Evolutionary conservation across 2,329 filamentous ascomycete species (phyloP), one percentile per base, ranked within the genome.

Genomic region (Pseudohalonectria lignicola): DNA sequence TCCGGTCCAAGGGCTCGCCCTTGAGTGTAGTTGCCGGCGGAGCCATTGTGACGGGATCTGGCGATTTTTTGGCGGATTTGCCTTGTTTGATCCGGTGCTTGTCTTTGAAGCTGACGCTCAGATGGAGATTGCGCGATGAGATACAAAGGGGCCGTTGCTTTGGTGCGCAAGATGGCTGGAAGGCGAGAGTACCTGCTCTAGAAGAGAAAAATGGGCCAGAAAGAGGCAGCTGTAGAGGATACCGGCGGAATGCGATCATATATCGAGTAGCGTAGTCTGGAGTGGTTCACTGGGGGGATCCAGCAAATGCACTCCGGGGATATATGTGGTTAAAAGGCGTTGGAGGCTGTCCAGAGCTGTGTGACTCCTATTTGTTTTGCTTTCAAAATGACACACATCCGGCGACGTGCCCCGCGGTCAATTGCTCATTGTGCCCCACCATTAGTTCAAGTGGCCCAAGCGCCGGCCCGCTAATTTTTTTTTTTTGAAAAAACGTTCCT

Each of bases 1-100:
- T 66, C 54, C 86, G 79, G 63, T 96, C 87, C 52, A 98, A 81
- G 63, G 85, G 79, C 69, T 94, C 80, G 52, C 90, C 92, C 64
- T 83, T 88, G 56, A 86, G 78, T 43, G 87, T 94, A 48, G 84
- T 92, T 25, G 69, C 68, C 40, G 64, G 59, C 41, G 67, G 60
- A 36, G 66, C 60, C 70, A 73, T 75, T 37, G 53, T 54, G 44
- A 17, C n/a, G 8, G 23, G 30, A n/a, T 43, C 18, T 32, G 34
- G 20, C 16, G 39, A 30, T 23, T 45, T 42, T 18, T 47, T 46
- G n/a, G n/a, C n/a, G n/a, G n/a, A n/a, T n/a, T n/a, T n/a, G n/a
- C n/a, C n/a, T n/a, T n/a, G n/a, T n/a, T n/a, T n/a, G n/a, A n/a
- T n/a, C 12, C 12, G 23, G 23, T 8, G 8, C 12, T 26, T 26